Base-by-base conservation (phyloP, 73 alveolate species). In the Effrenium voratum region DNA sequence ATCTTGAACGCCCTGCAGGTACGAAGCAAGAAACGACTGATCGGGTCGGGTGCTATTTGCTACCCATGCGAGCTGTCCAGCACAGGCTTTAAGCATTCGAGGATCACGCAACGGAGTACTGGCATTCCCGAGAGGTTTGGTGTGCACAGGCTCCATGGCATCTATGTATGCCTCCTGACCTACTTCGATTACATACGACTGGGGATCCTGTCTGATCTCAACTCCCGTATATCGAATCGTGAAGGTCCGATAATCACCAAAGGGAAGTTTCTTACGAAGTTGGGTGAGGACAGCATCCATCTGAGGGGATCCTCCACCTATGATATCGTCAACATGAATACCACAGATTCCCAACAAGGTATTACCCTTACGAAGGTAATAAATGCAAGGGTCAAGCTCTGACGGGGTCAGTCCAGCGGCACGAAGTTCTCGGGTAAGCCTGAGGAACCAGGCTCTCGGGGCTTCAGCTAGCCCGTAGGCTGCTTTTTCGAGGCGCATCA, bases 391-490 rank as follows among this genome's bases (percentile, higher is more conserved):
- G 24, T 88, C 95, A 3, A 88, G 50, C 43, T 88, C 86, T 30
- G 75, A 44, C 1, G 43, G 86, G 0, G 5, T 0, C 40, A 88
- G 85, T 0, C 95, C 95, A 5, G 46, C 95, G 15, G 73, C 73
- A 2, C 43, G 38, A 2, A 88, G 46, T 24, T 88, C 95, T 0
- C 93, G 45, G 59, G 55, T 55, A 5, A 84, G 59, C 0, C 93
- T 22, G 13, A 84, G 59, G 28, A 55, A 84, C 93, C 93, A 84
- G 0, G 93, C 81, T 2, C 93, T 0, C 0, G 93, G 93, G 0
- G 93, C 93, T 44, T 88, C 95, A 0, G 95, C 95, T 4, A 88
- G 47, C 0, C 95, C 95, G 12, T 88, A 88, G 0, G 95, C 95
- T 0, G 95, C 95, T 40, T 88, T 88, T 26, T 88, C 86, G 0